phyloP scores from a whole-genome alignment of 306 rosid genomes.

The Luffa aegyptiaca region DNA sequence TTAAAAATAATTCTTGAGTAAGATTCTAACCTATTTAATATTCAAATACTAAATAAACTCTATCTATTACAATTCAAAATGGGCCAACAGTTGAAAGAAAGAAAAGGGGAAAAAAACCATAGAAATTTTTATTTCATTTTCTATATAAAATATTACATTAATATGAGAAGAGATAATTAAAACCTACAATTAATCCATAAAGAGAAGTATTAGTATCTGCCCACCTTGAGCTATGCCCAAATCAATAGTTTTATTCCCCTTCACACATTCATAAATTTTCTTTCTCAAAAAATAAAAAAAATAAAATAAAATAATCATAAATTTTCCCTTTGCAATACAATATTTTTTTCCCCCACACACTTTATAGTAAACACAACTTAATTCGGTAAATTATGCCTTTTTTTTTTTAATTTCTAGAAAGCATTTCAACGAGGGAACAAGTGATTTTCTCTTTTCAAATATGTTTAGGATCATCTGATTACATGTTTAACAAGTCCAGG shows the following conservation, averaged over 20 bases:
- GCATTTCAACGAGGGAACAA: neutral
- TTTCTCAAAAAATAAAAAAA: no score
- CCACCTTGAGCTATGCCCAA: no score
- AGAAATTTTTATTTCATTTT: neutral
- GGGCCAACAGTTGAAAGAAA: no score
- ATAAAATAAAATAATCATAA: neutral
- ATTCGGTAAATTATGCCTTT: neutral
- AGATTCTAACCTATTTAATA: no score
- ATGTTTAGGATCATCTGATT: slow-evolving; percentile 28
- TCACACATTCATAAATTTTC: neutral
- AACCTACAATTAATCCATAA: neutral
- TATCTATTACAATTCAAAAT: no score
- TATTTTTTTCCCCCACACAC: neutral
- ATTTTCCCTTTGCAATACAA: neutral
- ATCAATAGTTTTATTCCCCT: neutral
- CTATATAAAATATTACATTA: neutral
- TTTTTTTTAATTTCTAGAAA: neutral
- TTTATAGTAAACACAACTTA: neutral
- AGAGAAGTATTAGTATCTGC: no score
- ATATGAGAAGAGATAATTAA: neutral
- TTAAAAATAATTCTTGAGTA: no score
- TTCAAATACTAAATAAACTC: no score
- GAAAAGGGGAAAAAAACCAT: no score
- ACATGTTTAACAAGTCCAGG: slow-evolving; percentile 52
- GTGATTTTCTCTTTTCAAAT: neutral